Percentiles rank a stretch among this genome's conserved stretches.
Evolutionary conservation across 192 early-diverging fungal genomes (phyloP).

Genomic region (Cetraspora pellucida): DNA sequence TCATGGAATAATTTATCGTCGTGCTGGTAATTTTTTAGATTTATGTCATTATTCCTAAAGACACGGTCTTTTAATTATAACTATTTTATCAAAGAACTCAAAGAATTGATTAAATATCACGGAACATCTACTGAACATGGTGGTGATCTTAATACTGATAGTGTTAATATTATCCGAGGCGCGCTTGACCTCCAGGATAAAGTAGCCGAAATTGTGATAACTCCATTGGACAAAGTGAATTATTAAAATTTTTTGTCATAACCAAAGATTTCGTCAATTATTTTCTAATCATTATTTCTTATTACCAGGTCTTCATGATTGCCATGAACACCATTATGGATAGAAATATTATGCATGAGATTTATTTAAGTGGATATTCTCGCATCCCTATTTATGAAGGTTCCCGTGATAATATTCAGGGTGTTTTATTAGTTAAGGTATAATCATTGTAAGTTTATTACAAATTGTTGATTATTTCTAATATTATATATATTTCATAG

Average conservation of each 20-base stretch:
- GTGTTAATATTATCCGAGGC: constrained; percentile 68
- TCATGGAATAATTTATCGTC: constrained; percentile 77
- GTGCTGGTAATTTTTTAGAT: constrained; percentile 45
- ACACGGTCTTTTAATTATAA: neutral
- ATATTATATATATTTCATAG: constrained; percentile 22
- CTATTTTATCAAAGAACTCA: constrained; percentile 48
- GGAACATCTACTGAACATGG: constrained; percentile 52
- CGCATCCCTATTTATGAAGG: constrained; percentile 70
- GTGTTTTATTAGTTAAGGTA: constrained; percentile 35
- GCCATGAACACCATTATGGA: constrained; percentile 52
- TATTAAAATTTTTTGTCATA: neutral
- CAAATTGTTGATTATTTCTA: neutral
- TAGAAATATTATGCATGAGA: constrained; percentile 52
- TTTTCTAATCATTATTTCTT: neutral
- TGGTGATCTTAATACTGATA: constrained; percentile 63
- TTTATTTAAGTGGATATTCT: constrained; percentile 62
- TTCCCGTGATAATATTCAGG: constrained; percentile 30
- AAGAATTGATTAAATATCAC: constrained; percentile 66
- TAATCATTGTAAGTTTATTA: neutral
- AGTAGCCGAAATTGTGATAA: constrained; percentile 61
- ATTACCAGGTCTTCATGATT: constrained; percentile 24
- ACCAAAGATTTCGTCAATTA: neutral
- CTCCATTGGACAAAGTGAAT: constrained; percentile 49
- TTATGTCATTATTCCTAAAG: neutral
- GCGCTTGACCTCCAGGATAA: constrained; percentile 69